Evolutionary conservation across 2,329 filamentous ascomycete genomes (phyloP).

Genomic region (Stagonosporopsis vannaccii): DNA sequence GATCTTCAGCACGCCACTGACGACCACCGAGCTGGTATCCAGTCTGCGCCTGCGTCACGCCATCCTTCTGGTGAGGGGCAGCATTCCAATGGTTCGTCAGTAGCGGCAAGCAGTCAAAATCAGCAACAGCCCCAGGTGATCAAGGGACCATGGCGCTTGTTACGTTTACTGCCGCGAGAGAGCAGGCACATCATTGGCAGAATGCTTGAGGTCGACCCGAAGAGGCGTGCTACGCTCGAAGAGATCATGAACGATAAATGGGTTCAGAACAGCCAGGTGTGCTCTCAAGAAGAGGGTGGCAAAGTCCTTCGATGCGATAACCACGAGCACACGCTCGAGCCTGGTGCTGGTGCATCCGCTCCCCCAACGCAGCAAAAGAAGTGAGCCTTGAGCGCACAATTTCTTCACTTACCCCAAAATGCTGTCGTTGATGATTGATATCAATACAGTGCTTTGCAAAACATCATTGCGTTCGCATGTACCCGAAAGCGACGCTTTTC

Average conservation of each 20-base stretch:
- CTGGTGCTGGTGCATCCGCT: slow-evolving; percentile 52
- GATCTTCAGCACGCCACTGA: slow-evolving; percentile 49
- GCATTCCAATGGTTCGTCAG: slow-evolving; percentile 25
- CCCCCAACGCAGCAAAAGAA: slow-evolving; percentile 46
- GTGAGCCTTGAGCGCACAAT: slow-evolving; percentile 25
- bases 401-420: background rate
- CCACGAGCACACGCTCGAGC: slow-evolving; percentile 86
- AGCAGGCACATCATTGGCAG: slow-evolving; percentile 86
- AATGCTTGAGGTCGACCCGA: slow-evolving; percentile 91
- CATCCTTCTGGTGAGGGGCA: slow-evolving; percentile 41
- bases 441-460: slow-evolving; percentile 10
- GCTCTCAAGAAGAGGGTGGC: slow-evolving; percentile 78
- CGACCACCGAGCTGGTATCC: slow-evolving; percentile 37
- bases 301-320: slow-evolving; percentile 74
- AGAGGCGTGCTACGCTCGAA: slow-evolving; percentile 80
- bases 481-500: slow-evolving; percentile 7
- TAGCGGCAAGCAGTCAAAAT: slow-evolving; percentile 27
- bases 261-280: slow-evolving; percentile 86
- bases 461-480: slow-evolving; percentile 6
- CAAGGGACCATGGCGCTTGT: slow-evolving; percentile 88
- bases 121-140: slow-evolving; percentile 72
- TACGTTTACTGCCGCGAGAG: slow-evolving; percentile 87
- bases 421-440: slow-evolving; percentile 16
- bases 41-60: slow-evolving; percentile 53
- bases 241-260: slow-evolving; percentile 89